Evolutionary conservation across 495 filamentous ascomycete species (phyloP), one percentile per base, ranked within the genome.

Genomic region (Mytilinidion resinicola): DNA sequence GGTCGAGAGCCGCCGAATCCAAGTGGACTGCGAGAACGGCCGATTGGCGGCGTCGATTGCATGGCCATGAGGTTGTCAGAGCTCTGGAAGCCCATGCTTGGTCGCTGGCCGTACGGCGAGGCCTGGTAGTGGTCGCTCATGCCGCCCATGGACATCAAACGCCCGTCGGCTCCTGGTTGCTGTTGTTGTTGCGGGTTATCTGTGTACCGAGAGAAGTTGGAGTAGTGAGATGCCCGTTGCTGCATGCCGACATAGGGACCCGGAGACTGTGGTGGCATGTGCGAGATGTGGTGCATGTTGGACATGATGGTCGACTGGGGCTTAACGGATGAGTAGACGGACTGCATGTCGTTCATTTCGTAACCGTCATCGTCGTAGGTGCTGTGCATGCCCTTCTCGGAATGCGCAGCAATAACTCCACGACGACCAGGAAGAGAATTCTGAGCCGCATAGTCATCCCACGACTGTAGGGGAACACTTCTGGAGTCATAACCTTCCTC

Each of bases 291-390:
- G 15, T 83, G 87, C 73, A 96, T 88, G 51, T 91, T 91, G 36
- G 89, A 93, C 44, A 98, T 80, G 59, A 98, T 88, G 2, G 88
- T 90, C 0, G 91, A 96, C 2, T 91, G 88, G 20, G 95, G 93
- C 72, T 90, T 91, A 60, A 91, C 89, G 1, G 91, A 95, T 9
- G 92, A 96, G 73, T 97, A 96, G 54, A 95, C 83, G 0, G 90
- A 95, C 67, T 92, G 91, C 80, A 96, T 93, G 66, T 98, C 93
- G 67, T 98, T 93, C 86, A 97, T 90, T 71, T 97, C 93, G 74
- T 90, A 89, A 15, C 50, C 61, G 20, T 65, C 84, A 61, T 90
- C 86, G 21, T 83, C 79, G 64, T 88, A 90, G 34, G 74, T 73
- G 36, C 74, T 76, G 37, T 73, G 70, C 43, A 56, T 46, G 72